Evolutionary conservation across 768 basidiomycete species (phyloP).

Genomic region (Mycena indigotica): DNA sequence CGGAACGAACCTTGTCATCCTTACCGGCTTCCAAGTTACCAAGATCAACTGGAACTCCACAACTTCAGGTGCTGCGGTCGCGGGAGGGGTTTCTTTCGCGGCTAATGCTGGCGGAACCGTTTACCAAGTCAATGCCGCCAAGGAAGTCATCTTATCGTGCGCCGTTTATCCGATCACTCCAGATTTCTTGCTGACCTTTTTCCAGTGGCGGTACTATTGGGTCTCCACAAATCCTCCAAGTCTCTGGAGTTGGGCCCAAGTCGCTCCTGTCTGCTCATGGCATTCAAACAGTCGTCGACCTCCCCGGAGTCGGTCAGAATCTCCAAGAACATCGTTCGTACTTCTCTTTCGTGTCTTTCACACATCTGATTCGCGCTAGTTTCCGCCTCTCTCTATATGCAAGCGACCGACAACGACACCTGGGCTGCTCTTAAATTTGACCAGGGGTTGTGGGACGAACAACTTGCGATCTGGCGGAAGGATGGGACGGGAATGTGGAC

Average conservation of each 20-base stretch:
- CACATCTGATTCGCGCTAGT: neutral
- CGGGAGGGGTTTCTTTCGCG: constrained; percentile 21
- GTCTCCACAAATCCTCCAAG: constrained; percentile 31
- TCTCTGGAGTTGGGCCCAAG: constrained; percentile 41
- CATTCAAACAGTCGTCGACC: constrained; percentile 35
- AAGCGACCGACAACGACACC: neutral
- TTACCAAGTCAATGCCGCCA: constrained; percentile 20
- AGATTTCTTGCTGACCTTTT: neutral
- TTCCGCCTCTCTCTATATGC: constrained; percentile 9
- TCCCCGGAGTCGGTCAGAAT: constrained; percentile 46
- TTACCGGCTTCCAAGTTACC: constrained; percentile 21
- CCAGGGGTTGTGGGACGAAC: constrained; percentile 3
- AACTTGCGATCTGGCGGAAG: neutral
- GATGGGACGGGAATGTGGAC: neutral
- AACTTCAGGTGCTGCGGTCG: constrained; percentile 15
- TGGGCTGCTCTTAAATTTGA: constrained; percentile 13
- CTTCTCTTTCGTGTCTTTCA: constrained; percentile 4
- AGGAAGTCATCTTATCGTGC: constrained; percentile 23
- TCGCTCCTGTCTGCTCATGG: constrained; percentile 27
- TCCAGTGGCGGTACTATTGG: constrained; percentile 30
- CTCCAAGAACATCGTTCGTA: constrained; percentile 37
- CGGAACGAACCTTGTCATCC: constrained; percentile 18
- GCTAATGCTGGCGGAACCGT: constrained; percentile 6
- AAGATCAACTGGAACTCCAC: constrained; percentile 22
- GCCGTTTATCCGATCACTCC: too few species aligned